phyloP scores from a whole-genome alignment of 2,329 filamentous ascomycete genomes.

The Clarireedia homoeocarpa region DNA sequence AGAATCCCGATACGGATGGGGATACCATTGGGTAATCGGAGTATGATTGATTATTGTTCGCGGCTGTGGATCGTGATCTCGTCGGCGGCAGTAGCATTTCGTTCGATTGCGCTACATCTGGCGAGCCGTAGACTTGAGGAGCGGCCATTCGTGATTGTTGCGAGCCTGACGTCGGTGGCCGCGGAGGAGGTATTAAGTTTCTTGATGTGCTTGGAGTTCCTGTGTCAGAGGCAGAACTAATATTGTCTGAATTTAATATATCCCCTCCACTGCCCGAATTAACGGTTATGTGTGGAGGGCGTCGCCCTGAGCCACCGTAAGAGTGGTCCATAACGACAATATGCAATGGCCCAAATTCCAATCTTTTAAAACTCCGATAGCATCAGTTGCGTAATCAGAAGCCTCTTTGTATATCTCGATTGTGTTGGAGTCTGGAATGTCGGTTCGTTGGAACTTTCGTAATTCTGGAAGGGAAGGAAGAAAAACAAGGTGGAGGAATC shows the following conservation, averaged over 20 bases:
- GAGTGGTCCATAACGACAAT: constrained; percentile 7
- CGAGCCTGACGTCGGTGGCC: constrained; percentile 10
- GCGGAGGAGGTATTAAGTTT: constrained; percentile 22
- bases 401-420: not conserved
- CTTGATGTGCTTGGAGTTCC: constrained; percentile 25
- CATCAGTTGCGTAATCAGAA: constrained; percentile 1
- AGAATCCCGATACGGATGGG: constrained; percentile 37
- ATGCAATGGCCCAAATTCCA: not conserved
- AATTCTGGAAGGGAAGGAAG: not conserved
- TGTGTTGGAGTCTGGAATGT: constrained; percentile 4
- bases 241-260: constrained; percentile 31
- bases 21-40: constrained; percentile 31
- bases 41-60: constrained; percentile 41
- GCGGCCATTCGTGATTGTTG: constrained; percentile 9
- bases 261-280: constrained; percentile 51
- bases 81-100: constrained; percentile 43
- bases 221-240: constrained; percentile 26
- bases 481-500: not conserved
- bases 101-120: constrained; percentile 30
- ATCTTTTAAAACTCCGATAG: not conserved
- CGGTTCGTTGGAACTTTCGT: not conserved
- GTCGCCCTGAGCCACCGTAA: constrained; percentile 8
- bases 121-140: constrained; percentile 21
- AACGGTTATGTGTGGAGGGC: constrained; percentile 53
- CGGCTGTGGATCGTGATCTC: constrained; percentile 31